Base-by-base conservation (phyloP, 2,329 filamentous ascomycete genomes). In the Fusarium equiseti region DNA sequence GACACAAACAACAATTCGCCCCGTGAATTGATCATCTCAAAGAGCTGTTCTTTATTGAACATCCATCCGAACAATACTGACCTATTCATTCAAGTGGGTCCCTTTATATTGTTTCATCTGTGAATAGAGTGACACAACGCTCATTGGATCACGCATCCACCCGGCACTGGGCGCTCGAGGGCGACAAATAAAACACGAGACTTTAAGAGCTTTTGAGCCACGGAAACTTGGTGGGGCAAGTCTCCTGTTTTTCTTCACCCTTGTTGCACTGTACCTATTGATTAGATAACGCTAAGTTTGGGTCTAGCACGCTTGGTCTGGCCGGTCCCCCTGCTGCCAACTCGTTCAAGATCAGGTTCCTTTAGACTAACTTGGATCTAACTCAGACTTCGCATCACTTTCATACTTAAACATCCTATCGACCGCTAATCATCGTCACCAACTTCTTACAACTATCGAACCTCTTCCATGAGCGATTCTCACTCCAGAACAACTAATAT, bases 201-300 rank as follows among this genome's bases (percentile, higher is more conserved):
- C 35, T 38, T n/a, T 7, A 38, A 12, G 35, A 38, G 35, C 35
- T n/a, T 11, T n/a, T 7, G 0, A n/a, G 10, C 2, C 1, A 12
- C 18, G 18, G 7, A 38, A 38, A 38, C 10, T 12, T 38, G 35
- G 35, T 38, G 18, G 35, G 35, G 18, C 35, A 38, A n/a, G 18
- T 38, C 35, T 38, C 6, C 10, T 38, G 35, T n/a, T 38, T 38
- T 38, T 38, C 18, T 38, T 38, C 6, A 38, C 18, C 35, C 10
- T 12, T n/a, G 6, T 7, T n/a, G 18, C 6, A 38, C 35, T 38
- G 35, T 38, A 38, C 18, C 18, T 40, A 44, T 45, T 67, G 74
- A 76, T 76, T 76, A 76, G 74, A 75, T 75, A 75, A 74, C 54
- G 38, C 60, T 66, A 48, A 53, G 49, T 50, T 54, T 53, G 56